phyloP scores from a whole-genome alignment of 164 flowering plant genomes.

The Vitis cinerea region DNA sequence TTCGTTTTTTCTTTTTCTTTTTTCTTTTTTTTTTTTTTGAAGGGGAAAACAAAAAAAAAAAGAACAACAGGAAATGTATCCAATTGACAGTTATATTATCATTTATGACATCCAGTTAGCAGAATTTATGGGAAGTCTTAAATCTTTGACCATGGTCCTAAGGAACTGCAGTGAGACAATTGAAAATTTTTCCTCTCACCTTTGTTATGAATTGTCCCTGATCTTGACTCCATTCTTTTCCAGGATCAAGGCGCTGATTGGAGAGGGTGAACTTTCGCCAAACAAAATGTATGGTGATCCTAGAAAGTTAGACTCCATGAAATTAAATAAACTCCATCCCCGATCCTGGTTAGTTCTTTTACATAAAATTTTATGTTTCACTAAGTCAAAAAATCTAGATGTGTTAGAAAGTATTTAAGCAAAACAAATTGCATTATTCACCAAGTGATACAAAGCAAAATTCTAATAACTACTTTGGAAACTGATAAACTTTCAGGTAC shows the following conservation, averaged over 20 bases:
- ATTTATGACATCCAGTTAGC: neutral
- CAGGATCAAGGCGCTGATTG: constrained; percentile 63
- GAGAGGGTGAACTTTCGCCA: constrained; percentile 28
- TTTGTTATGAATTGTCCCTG: neutral
- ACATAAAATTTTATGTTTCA: neutral
- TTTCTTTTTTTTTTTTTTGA: no score
- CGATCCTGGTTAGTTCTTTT: constrained; percentile 60
- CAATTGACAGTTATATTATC: no score
- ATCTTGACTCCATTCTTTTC: constrained; percentile 1
- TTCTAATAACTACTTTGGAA: neutral
- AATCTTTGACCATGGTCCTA: neutral
- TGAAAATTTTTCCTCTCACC: neutral
- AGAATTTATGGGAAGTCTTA: neutral
- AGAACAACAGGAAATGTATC: no score
- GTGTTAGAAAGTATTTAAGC: no score
- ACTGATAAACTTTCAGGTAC: constrained; percentile 48
- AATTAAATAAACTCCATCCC: constrained; percentile 62
- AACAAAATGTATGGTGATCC: constrained; percentile 55
- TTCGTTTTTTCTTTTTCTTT: no score
- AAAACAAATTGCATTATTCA: neutral
- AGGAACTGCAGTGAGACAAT: neutral
- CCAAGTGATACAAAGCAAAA: neutral
- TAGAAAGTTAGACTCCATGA: constrained; percentile 31
- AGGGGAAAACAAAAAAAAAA: no score
- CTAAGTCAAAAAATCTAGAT: neutral